Conservation (phyloP, 1,284 basidiomycete genomes). For the Stereum hirsutum region DNA sequence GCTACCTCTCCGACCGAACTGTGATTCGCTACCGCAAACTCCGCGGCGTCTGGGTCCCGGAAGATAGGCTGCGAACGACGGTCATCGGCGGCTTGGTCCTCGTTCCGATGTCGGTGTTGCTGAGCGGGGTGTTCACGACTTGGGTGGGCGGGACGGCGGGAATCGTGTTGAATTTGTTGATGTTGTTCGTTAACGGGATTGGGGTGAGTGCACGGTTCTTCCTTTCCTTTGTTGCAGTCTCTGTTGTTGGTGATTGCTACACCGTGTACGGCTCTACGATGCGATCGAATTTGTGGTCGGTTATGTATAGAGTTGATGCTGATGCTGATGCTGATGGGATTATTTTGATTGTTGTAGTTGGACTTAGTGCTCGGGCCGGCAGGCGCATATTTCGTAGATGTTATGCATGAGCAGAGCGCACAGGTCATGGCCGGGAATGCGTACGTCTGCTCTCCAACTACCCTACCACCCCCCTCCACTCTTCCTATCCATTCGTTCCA, state of each 20-base stretch:
- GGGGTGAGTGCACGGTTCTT: constrained; percentile 27
- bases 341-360: too few relatives aligned
- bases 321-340: background rate
- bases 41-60: constrained; percentile 45
- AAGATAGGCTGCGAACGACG: constrained; percentile 48
- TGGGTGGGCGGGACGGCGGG: constrained; percentile 31
- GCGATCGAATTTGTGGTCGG: too few relatives aligned
- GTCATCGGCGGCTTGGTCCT: constrained; percentile 36
- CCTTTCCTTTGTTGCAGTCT: too few relatives aligned
- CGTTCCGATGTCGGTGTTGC: constrained; percentile 30
- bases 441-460: too few relatives aligned
- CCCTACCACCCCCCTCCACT: too few relatives aligned
- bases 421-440: constrained; percentile 38
- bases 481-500: too few relatives aligned
- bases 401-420: constrained; percentile 40
- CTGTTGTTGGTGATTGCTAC: too few relatives aligned
- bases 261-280: too few relatives aligned
- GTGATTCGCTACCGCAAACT: constrained; percentile 35
- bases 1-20: constrained; percentile 39
- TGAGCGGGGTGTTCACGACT: constrained; percentile 22
- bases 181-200: constrained; percentile 38
- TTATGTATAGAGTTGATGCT: background rate
- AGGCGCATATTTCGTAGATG: constrained; percentile 50
- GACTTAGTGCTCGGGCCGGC: constrained; percentile 38
- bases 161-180: constrained; percentile 29